Base-by-base conservation (phyloP, 2,329 filamentous ascomycete genomes). In the Paecilomyces formosus region DNA sequence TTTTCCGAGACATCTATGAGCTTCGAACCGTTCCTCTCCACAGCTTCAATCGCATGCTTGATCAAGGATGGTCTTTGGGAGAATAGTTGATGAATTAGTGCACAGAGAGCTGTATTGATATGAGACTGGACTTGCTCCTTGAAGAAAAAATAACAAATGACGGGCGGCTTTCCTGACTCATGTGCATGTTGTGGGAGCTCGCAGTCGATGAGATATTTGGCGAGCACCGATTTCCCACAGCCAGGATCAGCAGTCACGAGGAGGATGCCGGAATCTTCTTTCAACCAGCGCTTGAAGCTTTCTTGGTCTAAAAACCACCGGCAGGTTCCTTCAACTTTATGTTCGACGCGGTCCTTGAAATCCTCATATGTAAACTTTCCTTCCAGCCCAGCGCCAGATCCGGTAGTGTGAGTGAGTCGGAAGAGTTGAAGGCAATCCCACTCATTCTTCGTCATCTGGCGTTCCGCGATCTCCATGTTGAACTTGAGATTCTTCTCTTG, bases 121-220 rank as follows among this genome's bases (percentile, higher is more conserved):
- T 62, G 75, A 33, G 75, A 69, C 53, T 78, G 75, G 45, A 71
- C 66, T 57, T 71, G 60, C 33, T 75, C 72, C 58, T 77, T 77
- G 63, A 79, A 79, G 58, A 79, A 79, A 58, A 77, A 79, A 64
- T 78, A 79, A 61, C 74, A 77, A 2, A 75, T 65, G 0, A 66
- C 68, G 57, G 1, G 7, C 3, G 22, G 61, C 66, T 31, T 50
- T 74, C 35, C 35, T 18, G 35, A 45, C 35, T 21, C 35, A 45
- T 45, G 18, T 6, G n/a, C 9, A 21, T 18, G 15, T 3, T 18
- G 35, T 0, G 55, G 54, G 1, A 78, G 60, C 0, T 68, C 57
- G 0, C 61, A 15, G 31, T 78, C 68, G 18, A 74, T 60, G 0
- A 76, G 65, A 52, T 68, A 70, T 51, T 66, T 72, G 8, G 74